Base-by-base conservation (phyloP, 164 flowering plant species). In the Piper longum region DNA sequence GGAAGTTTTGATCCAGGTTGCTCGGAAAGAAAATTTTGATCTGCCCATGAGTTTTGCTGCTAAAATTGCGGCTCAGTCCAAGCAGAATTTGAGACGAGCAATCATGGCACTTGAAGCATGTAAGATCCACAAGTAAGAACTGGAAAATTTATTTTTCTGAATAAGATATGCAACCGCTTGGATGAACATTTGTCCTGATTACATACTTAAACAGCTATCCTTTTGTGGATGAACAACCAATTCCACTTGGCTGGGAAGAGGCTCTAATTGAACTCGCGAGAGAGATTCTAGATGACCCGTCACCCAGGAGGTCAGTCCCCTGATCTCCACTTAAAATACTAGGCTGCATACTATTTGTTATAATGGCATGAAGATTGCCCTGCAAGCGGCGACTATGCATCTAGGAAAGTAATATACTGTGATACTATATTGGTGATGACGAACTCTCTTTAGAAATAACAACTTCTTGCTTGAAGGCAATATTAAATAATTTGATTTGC, bases 31-130 rank as follows among this genome's bases (percentile, higher is more conserved):
- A 61, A 80, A 79, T 52, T 74, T 83, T 70, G 86, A 82, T 52
- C 75, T 87, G 26, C 65, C 88, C 4, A 78, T 66, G 79, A 79
- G 74, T 71, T 85, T 87, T 68, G 89, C 89, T 56, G 77, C 83
- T 52, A 82, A 77, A 69, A 80, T 87, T 67, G 88, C 93, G 43
- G 69, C 79, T 54, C 85, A 82, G 65, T 78, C 89, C 48, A 85
- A 83, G 78, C 86, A 81, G 65, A 82, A 85, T 66, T 62, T 83
- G 63, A 75, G 93, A 67, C 74, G 74, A 75, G 93, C 93, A 69
- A 79, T 85, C 61, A 83, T 85, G 93, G 88, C 85, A 57, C 88
- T 87, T 65, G 93, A 87, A 83, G 88, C 88, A 51, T 83, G 93
- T 83, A 87, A 78, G 78, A 79, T 84, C 55, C 80, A 85, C 83